Conservation (phyloP, 2,329 filamentous ascomycete species). For the Zelopaecilomyces penicillatus region DNA sequence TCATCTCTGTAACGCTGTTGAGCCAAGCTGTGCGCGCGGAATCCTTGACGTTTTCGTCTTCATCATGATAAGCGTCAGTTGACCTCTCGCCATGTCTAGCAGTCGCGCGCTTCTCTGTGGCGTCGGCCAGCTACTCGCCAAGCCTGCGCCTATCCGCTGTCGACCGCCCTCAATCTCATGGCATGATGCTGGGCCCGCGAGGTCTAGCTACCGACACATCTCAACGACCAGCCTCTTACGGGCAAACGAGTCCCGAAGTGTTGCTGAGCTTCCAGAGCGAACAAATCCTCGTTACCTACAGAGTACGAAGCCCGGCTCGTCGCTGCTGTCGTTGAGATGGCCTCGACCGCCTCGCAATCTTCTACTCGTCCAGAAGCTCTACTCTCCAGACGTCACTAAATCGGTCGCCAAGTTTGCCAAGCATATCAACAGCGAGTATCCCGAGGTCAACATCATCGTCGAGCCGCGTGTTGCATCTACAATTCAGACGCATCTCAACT, state of each 20-base stretch:
- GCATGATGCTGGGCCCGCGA: background rate
- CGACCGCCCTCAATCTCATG: background rate
- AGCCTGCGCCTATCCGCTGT: too few relatives aligned
- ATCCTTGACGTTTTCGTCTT: background rate
- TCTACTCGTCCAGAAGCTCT: conserved; percentile 51
- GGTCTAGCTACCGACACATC: conserved; percentile 30
- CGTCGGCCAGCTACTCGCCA: too few relatives aligned
- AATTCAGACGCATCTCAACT: conserved; percentile 61
- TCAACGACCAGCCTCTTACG: conserved; percentile 35
- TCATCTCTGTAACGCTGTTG: background rate
- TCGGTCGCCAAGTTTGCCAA: conserved; percentile 51
- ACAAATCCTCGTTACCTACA: conserved; percentile 28
- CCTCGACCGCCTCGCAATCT: conserved; percentile 47
- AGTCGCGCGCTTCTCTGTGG: conserved; percentile 1
- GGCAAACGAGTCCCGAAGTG: conserved; percentile 25
- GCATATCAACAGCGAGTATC: conserved; percentile 73
- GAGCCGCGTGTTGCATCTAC: conserved; percentile 66
- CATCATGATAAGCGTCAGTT: conserved; percentile 6
- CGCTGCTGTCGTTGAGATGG: conserved; percentile 48
- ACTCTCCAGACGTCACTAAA: conserved; percentile 42
- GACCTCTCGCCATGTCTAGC: conserved; percentile 7
- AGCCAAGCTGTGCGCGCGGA: background rate
- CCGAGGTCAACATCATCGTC: conserved; percentile 71
- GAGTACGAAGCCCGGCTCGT: conserved; percentile 38
- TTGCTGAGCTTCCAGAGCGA: conserved; percentile 25